Conservation (phyloP, 2,329 filamentous ascomycete species). For the Paecilomyces niveus region DNA sequence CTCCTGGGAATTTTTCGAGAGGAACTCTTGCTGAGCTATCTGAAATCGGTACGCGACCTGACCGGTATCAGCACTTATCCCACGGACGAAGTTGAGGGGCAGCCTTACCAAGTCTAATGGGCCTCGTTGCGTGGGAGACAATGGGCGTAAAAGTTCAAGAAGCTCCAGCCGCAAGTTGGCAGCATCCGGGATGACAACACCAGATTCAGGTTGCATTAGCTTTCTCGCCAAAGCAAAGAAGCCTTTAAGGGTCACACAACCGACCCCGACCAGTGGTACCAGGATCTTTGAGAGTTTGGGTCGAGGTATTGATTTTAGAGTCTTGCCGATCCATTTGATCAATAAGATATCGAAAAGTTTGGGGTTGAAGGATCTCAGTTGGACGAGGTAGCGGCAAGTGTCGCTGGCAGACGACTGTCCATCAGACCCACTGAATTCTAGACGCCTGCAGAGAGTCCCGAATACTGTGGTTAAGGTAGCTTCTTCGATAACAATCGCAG, state of each 20-base stretch:
- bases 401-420: constrained; percentile 25
- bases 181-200: constrained; percentile 18
- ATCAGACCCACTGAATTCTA: constrained; percentile 24
- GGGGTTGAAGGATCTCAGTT: constrained; percentile 36
- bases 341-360: constrained; percentile 38
- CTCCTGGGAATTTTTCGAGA: constrained; percentile 25
- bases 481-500: constrained; percentile 41
- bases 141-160: constrained; percentile 18
- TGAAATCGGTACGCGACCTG: constrained; percentile 34
- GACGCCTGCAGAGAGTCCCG: constrained; percentile 30
- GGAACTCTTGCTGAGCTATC: constrained; percentile 32
- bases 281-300: constrained; percentile 27
- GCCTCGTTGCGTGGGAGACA: neutral
- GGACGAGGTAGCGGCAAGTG: constrained; percentile 34
- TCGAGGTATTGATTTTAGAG: constrained; percentile 28
- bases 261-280: constrained; percentile 36
- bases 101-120: neutral
- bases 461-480: constrained; percentile 37
- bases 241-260: constrained; percentile 37
- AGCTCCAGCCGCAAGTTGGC: constrained; percentile 22
- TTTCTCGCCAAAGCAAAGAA: constrained; percentile 31
- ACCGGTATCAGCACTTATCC: neutral
- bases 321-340: constrained; percentile 34
- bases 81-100: neutral
- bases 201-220: constrained; percentile 18